Percentiles rank a stretch among this genome's conserved stretches.
These are phyloP conservation scores for Penicillium lividum DNA, from an alignment of 495 filamentous ascomycete species.

Conservation along the genomic window DNA sequence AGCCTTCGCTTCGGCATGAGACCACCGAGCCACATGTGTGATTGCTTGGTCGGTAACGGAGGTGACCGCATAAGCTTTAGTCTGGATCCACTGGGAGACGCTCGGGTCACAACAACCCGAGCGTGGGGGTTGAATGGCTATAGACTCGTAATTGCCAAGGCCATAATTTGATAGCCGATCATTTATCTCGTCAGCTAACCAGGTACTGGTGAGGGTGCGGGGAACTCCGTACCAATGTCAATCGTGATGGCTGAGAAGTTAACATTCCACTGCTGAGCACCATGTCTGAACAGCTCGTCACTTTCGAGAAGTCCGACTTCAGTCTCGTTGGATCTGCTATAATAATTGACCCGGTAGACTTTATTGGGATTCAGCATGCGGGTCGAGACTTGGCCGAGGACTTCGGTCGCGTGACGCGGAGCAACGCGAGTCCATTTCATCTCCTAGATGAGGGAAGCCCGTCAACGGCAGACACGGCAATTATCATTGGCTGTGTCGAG, in stretches of 20 bases:
- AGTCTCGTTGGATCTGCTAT: conserved; percentile 17
- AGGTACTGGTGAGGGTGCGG: no score
- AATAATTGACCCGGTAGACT: conserved; percentile 49
- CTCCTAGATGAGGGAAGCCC: conserved; percentile 32
- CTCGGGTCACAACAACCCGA: conserved; percentile 20
- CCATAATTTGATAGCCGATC: background rate
- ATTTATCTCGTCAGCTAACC: no score
- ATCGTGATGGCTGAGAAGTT: background rate
- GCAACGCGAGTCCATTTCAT: conserved; percentile 43
- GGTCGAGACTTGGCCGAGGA: conserved; percentile 67
- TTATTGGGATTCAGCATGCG: conserved; percentile 67
- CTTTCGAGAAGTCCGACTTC: conserved; percentile 12
- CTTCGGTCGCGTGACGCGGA: conserved; percentile 68
- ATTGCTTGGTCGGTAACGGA: conserved; percentile 15
- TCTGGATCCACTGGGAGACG: conserved; percentile 8
- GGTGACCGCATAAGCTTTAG: conserved; percentile 8
- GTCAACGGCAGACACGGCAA: conserved; percentile 34
- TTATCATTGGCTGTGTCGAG: conserved; percentile 70
- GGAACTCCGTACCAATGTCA: no score
- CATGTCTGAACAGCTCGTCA: conserved; percentile 19
- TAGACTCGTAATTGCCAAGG: background rate
- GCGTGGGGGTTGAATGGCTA: background rate
- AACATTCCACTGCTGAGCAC: conserved; percentile 2
- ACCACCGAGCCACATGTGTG: conserved; percentile 1
- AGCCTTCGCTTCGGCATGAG: background rate